Base-by-base conservation (phyloP, 345 rosid species). In the Linum tenue region DNA sequence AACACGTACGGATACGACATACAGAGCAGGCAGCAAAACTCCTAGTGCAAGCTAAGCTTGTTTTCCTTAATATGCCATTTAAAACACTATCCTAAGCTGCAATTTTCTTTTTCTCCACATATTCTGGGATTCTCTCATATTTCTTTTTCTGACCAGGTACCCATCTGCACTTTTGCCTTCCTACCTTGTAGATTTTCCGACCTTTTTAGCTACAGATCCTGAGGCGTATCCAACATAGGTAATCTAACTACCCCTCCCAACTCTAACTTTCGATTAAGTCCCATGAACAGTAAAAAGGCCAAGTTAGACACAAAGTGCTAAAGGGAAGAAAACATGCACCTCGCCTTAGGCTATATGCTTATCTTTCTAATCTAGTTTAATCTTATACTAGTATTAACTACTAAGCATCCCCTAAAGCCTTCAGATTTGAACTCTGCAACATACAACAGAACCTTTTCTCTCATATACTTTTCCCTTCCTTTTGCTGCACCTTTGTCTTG, bases 401-500 rank as follows among this genome's bases (percentile, higher is more conserved):
- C 51, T 2, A 5, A 48, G 9, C 11, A 48, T 5, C 53, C 14
- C 11, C 53, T 10, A 48, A 48, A 48, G 53, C 53, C 14, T 6
- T 15, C 7, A 7, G 10, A 44, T 44, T 44, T 44, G 51, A 44
- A 44, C 12, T 44, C 51, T 8, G 5, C 5, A 42, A 42, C 44
- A 42, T 42, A 42, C 44, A 42, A 4, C 1, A 40, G 67, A 48
- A 39, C 39, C 73, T 67, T 80, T 74, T 63, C 55, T 41, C n/a
- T 69, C 62, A 57, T 72, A 37, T 55, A 70, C 79, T 65, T 79
- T 81, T 79, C 56, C 67, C 73, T 71, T 68, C 75, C 83, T 81
- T 68, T 22, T 22, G 31, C 31, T 74, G 79, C 70, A 84, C 86
- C 83, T 80, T 79, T 22, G 86, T 69, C 86, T 89, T 86, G 97